Evolutionary conservation across 176 grass and related monocot species (phyloP), one percentile per base, ranked within the genome.

Genomic region (maize (Zea mays)): DNA sequence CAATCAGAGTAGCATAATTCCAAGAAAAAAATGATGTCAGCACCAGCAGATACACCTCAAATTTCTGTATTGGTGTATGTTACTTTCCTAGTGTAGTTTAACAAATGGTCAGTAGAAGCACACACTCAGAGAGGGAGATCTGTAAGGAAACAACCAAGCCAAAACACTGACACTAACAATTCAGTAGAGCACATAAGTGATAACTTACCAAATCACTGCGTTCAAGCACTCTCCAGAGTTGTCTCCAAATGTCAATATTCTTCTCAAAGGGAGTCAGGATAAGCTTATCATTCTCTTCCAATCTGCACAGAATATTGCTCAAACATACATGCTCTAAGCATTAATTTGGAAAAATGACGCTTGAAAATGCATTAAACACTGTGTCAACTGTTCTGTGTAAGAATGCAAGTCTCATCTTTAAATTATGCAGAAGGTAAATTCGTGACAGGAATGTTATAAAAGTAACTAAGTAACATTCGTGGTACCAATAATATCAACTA

Each of bases 221-320:
- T 65, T 99, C 96, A 47, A 99, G 90, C 54, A 99, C 96, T 90
- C 87, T 88, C 96, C 89, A 99, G 15, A 99, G 89, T 72, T 99
- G 96, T 79, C 96, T 99, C 96, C 96, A 99, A 44, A 99, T 90
- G 75, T 93, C 96, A 80, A 99, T 80, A 41, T 99, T 99, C 79
- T 95, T 99, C 81, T 99, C 96, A 76, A 88, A 99, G n/a, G 96
- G 91, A 10, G 95, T 94, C 78, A 94, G 81, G 17, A 98, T 76
- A 81, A 97, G 91, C 67, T 83, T 90, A 72, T 97, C 87, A 82
- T 97, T 94, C 80, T 92, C 94, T 82, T 97, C 89, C 58, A 97
- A 77, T 73, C 94, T 97, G 48, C 12, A 82, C 13, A 76, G 38
- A 63, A 51, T n/a, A 84, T 67, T 72, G 4, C 5, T 39, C 11